These are phyloP conservation scores for Berkeleyomyces basicola DNA, from an alignment of 2,329 filamentous ascomycete genomes.

Conservation along the genomic window DNA sequence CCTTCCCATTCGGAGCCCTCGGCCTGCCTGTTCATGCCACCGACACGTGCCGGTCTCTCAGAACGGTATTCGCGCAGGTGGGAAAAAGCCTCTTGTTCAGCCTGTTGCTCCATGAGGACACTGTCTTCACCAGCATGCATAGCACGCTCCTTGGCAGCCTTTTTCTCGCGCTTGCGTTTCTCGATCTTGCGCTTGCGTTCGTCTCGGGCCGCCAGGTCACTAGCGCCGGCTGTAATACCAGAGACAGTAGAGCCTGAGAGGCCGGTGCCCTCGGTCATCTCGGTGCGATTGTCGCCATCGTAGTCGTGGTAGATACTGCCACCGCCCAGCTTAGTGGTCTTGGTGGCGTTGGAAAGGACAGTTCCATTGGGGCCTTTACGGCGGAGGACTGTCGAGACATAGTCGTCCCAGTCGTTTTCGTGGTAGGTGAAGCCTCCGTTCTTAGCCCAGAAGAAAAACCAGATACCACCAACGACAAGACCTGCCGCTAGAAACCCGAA, in stretches of 20 bases:
- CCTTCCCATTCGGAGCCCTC: conserved; percentile 73
- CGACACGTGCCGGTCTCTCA: conserved; percentile 73
- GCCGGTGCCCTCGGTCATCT: conserved; percentile 28
- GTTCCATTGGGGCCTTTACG: conserved; percentile 81
- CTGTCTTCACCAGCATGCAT: conserved; percentile 38
- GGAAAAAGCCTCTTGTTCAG: conserved; percentile 45
- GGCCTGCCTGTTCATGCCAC: conserved; percentile 68
- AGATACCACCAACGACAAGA: conserved; percentile 62
- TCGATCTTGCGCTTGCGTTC: conserved; percentile 37
- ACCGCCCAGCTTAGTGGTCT: conserved; percentile 70
- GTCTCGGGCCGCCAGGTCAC: conserved; percentile 38
- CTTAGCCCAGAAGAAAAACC: conserved; percentile 98
- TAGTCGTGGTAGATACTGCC: conserved; percentile 70
- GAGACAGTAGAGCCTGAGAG: conserved; percentile 27
- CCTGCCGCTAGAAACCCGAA: conserved; percentile 69
- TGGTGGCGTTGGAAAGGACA: conserved; percentile 65
- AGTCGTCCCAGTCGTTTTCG: conserved; percentile 88
- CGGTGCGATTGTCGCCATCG: conserved; percentile 32
- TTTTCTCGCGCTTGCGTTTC: conserved; percentile 26
- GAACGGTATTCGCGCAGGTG: conserved; percentile 72
- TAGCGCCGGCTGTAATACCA: conserved; percentile 37
- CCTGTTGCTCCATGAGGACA: conserved; percentile 41
- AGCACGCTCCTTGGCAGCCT: conserved; percentile 21
- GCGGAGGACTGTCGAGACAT: conserved; percentile 85
- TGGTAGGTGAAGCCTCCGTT: conserved; percentile 86